These are phyloP conservation scores for Cucumis sativus DNA, from an alignment of 306 rosid genomes.

Conservation along the genomic window Cucumber_9930_V3 NC_026656.2:23288001-23288500, in stretches of 20 bases:
- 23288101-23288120: background rate
- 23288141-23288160: background rate
- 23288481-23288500: conserved; percentile 95
- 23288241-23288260: conserved; percentile 83
- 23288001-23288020: background rate
- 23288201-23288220: conserved; percentile 76
- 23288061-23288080: background rate
- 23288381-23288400: background rate
- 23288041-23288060: background rate
- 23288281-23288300: conserved; percentile 24
- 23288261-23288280: conserved; percentile 15
- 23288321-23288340: background rate
- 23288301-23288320: background rate
- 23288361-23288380: background rate
- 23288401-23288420: background rate
- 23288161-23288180: background rate
- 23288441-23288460: conserved; percentile 96
- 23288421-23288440: conserved; percentile 53
- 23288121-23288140: background rate
- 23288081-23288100: conserved; percentile 4
- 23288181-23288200: conserved; percentile 78
- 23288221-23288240: conserved; percentile 97
- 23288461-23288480: conserved; percentile 98
- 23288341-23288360: background rate
- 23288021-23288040: background rate